A percentile compares a stretch with the other conserved stretches of the same genome.
phyloP scores from a whole-genome alignment of 768 basidiomycete species.

The Porpolomopsis calyptriformis region DNA sequence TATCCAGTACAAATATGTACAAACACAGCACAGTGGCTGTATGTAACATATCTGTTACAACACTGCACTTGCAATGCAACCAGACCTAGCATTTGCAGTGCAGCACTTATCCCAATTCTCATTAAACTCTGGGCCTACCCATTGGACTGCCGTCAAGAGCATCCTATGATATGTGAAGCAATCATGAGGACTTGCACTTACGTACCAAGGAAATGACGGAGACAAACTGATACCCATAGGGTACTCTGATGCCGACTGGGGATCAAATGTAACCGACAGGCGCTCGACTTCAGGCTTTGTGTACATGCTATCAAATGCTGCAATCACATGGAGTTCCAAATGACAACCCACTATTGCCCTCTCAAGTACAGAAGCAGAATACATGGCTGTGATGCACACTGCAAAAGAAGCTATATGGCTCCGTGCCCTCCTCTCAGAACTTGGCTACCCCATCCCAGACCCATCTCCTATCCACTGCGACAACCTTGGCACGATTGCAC shows the following conservation, averaged over 20 bases:
- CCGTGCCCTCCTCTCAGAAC: background rate
- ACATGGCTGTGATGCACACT: background rate
- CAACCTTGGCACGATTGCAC: background rate
- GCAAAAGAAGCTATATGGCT: background rate
- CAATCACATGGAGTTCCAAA: background rate
- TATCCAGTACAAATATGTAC: no score
- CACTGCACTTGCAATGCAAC: constrained; percentile 18
- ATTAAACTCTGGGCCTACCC: constrained; percentile 10
- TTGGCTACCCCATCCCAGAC: background rate
- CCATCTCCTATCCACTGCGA: background rate
- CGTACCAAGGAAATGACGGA: background rate
- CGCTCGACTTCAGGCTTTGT: background rate
- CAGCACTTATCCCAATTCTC: constrained; percentile 15
- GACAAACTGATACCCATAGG: background rate
- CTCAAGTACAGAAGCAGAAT: background rate
- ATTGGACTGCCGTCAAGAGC: background rate
- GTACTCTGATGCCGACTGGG: background rate
- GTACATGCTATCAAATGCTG: background rate
- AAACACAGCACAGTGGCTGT: no score
- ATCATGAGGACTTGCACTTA: background rate
- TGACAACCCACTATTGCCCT: background rate
- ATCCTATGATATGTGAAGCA: background rate
- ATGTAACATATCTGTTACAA: no score
- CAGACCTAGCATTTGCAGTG: constrained; percentile 18
- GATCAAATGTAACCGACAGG: background rate